Conservation (phyloP, 176 grass and related monocot species). For the Saccharum spontaneum region DNA sequence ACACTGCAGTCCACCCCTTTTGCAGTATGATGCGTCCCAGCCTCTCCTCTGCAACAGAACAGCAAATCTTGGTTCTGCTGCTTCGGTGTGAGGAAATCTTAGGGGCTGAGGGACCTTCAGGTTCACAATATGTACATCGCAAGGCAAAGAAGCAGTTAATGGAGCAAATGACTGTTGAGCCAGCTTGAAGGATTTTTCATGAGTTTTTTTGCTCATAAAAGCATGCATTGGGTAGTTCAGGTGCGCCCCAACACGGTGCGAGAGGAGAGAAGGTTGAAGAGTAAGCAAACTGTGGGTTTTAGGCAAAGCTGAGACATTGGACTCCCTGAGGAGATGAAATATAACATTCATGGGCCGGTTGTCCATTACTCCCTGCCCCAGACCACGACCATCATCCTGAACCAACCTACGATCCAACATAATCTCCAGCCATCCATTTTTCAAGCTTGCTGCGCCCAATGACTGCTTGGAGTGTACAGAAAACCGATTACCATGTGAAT, state of each 20-base stretch:
- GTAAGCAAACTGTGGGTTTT: slow-evolving; percentile 57
- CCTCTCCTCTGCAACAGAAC: slow-evolving; percentile 86
- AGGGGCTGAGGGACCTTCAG: slow-evolving; percentile 90
- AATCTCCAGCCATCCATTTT: slow-evolving; percentile 96
- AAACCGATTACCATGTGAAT: slow-evolving; percentile 72
- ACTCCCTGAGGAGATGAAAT: slow-evolving; percentile 87
- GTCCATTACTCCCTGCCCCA: slow-evolving; percentile 96
- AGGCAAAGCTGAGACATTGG: slow-evolving; percentile 79
- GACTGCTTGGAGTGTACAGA: slow-evolving; percentile 95
- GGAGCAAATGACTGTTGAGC: slow-evolving; percentile 63
- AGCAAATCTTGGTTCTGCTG: slow-evolving; percentile 56
- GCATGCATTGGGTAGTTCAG: slow-evolving; percentile 91
- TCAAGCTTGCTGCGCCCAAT: slow-evolving; percentile 81
- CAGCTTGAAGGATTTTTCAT: slow-evolving; percentile 48
- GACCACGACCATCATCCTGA: slow-evolving; percentile 79
- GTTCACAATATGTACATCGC: slow-evolving; percentile 88
- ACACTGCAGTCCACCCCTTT: slow-evolving; percentile 65
- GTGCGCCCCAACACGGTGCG: slow-evolving; percentile 65
- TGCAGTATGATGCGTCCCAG: slow-evolving; percentile 89
- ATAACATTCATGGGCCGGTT: slow-evolving; percentile 77
- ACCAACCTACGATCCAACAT: slow-evolving; percentile 96
- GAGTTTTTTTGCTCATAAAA: slow-evolving; percentile 65
- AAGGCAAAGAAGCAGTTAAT: slow-evolving; percentile 72
- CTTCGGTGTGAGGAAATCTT: slow-evolving; percentile 61
- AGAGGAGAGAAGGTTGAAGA: slow-evolving; percentile 90